Evolutionary conservation across 2,329 filamentous ascomycete species (phyloP), one percentile per base, ranked within the genome.

Genomic region (Neocatenulostroma microsporum): DNA sequence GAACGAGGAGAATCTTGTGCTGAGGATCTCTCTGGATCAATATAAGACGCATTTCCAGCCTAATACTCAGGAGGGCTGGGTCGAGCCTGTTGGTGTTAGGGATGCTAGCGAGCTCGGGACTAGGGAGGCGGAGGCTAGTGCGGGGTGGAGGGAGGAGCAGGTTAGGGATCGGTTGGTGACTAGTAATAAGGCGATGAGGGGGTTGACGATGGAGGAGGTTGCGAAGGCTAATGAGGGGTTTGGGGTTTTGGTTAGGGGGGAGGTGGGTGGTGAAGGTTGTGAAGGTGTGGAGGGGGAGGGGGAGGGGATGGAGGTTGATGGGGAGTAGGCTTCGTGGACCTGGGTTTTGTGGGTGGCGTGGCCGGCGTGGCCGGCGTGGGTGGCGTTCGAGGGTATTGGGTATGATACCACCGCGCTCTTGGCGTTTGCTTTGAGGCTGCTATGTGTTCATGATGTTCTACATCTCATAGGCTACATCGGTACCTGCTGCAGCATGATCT

Each of bases 181-280:
- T 40, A 68, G 67, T 44, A 67, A 65, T 38, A 51, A 48, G 2
- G 67, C 59, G 51, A 70, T 70, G 67, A 64, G 61, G 46, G 65
- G 63, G 24, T 39, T 66, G 30, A 62, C 56, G 38, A 62, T 61
- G 33, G 64, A 69, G 24, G 66, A 67, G 21, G 64, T 70, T 7
- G 67, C 70, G 44, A 57, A 55, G 17, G 56, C 54, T 42, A 69
- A 69, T 42, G 45, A 48, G 35, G 44, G 35, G 3, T 61, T 53
- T 23, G 30, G 30, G 9, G 37, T 36, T 20, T 27, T 56, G 42
- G 39, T 50, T 13, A 44, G 48, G 30, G 45, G 40, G 2, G 40
- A 31, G 33, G 30, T 12, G 23, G 36, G 8, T n/a, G n/a, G n/a
- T n/a, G 9, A 11, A 18, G 25, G 34, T 12, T 37, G 25, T n/a